Conservation (phyloP, 352 stramenopile species). For the Phytophthora pinifolia region DNA sequence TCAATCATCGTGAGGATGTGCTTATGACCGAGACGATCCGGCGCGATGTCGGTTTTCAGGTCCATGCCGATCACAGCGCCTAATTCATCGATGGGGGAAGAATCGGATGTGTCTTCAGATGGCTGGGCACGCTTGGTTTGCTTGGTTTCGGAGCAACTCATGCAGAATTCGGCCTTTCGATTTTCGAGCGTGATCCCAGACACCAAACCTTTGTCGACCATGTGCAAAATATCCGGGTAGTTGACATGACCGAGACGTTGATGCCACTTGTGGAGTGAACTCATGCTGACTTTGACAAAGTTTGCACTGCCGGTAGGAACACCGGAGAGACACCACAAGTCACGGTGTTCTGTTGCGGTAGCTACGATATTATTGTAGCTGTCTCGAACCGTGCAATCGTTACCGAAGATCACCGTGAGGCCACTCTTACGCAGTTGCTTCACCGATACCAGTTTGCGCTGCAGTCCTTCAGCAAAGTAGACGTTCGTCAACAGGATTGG, state of each 20-base stretch:
- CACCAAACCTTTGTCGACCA: background rate
- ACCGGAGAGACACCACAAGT: no score
- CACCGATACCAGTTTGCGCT: no score
- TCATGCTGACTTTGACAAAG: no score
- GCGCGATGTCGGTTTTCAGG: background rate
- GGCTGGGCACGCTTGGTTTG: conserved; percentile 1
- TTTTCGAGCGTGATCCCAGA: background rate
- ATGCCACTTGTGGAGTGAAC: no score
- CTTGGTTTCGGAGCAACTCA: conserved; percentile 14
- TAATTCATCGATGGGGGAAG: background rate
- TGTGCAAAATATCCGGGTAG: background rate
- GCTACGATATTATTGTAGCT: no score
- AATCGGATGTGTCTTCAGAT: background rate
- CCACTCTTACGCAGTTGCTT: no score
- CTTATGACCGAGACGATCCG: background rate
- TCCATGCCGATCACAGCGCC: background rate
- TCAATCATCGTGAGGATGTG: conserved; percentile 1
- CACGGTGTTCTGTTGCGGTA: no score
- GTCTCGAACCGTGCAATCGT: no score
- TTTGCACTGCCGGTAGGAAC: no score
- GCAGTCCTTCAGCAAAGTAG: no score
- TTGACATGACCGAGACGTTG: background rate
- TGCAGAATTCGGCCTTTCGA: conserved; percentile 4
- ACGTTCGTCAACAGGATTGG: no score
- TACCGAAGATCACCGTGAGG: no score